Evolutionary conservation across 768 basidiomycete species (phyloP), one percentile per base, ranked within the genome.

Genomic region (Lactarius pseudohatsudake): DNA sequence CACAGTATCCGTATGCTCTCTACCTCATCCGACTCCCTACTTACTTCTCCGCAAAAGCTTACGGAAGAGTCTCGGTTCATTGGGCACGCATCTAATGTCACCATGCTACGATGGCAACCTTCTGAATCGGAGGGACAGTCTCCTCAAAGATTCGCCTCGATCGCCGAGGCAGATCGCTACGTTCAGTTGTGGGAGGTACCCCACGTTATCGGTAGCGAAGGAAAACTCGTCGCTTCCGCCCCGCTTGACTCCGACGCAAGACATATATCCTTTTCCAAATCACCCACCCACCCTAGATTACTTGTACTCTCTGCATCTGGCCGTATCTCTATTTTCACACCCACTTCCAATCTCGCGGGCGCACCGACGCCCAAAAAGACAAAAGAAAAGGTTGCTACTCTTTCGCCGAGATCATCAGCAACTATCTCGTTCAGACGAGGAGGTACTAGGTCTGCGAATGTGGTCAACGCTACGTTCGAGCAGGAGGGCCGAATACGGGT

Each of bases 171-270:
- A 8, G 89, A 90, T 73, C 83, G 87, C 34, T 82, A 85, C 65
- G 74, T 87, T 9, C 85, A 86, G 64, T 75, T 88, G 20, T 90
- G 89, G 88, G 80, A 84, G 65, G 73, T 84, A 26, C 79, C 82
- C 43, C 75, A 79, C 47, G 75, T 75, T 3, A 72, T 79, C 11
- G 75, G 77, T 18, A 70, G 73, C 16, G 80, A 83, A 70, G 85
- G 86, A 38, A 84, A 78, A 69, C 78, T 86, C n/a, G 72, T 82
- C 22, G 87, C 87, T 18, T 85, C 85, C 5, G 80, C 86, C 5
- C 82, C 87, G 16, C 77, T 90, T 18, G 89, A 90, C 73, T 84
- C 87, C 3, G 84, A 86, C 65, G 85, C 84, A n/a, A 80, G 83
- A 26, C 73, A 75, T 22, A 78, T 86, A 65, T 41, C 72, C 41